A percentile compares a stretch with the other conserved stretches of the same genome.
phyloP scores from a whole-genome alignment of 305 asterid genomes.

The Andrographis paniculata region DNA sequence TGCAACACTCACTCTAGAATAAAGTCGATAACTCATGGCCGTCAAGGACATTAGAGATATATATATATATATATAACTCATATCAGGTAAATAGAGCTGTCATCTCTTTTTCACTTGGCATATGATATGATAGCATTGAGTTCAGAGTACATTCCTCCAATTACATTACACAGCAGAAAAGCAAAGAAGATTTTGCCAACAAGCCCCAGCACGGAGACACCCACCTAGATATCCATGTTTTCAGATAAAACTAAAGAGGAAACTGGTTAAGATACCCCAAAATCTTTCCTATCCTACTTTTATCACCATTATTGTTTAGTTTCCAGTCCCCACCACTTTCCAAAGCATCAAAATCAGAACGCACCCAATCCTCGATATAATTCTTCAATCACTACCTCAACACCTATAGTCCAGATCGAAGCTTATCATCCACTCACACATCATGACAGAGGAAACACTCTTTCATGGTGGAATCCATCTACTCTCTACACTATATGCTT shows the following conservation, averaged over 20 bases:
- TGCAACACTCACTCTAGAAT: slow-evolving; percentile 21
- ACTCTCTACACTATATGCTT: background rate
- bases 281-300: slow-evolving; percentile 27
- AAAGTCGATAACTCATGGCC: slow-evolving; percentile 19
- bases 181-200: slow-evolving; percentile 17
- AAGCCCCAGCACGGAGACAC: slow-evolving; percentile 47
- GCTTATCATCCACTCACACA: slow-evolving; percentile 23
- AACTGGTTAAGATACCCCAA: slow-evolving; percentile 37
- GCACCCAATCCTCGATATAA: slow-evolving; percentile 19
- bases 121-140: slow-evolving; percentile 8
- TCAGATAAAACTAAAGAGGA: slow-evolving; percentile 26
- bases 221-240: slow-evolving; percentile 45
- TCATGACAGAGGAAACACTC: slow-evolving; percentile 16
- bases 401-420: slow-evolving; percentile 24
- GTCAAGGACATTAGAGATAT: slow-evolving; percentile 17
- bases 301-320: slow-evolving; percentile 42
- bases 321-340: slow-evolving; percentile 44
- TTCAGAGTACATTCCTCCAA: background rate
- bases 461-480: slow-evolving; percentile 20
- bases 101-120: background rate
- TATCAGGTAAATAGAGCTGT: slow-evolving; percentile 8
- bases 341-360: slow-evolving; percentile 16
- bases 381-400: slow-evolving; percentile 29
- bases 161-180: slow-evolving; percentile 26
- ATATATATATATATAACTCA: too few relatives aligned